Conservation (phyloP, 495 filamentous ascomycete genomes). For the Immersiella caudata region DNA sequence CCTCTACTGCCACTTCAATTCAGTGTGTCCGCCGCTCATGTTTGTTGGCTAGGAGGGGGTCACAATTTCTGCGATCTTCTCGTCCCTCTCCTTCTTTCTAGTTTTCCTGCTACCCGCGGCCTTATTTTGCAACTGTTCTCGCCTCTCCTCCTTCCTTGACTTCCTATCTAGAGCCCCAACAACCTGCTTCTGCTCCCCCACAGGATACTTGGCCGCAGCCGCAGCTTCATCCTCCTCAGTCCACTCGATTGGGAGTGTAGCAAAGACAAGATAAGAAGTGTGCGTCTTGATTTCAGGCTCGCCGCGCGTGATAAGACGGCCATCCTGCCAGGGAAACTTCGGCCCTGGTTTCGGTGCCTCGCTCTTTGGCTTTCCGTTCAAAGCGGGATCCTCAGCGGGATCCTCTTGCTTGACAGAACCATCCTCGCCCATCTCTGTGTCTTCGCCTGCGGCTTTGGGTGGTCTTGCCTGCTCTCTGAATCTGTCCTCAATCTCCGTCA, state of each 20-base stretch:
- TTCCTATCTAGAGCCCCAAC: slow-evolving; percentile 57
- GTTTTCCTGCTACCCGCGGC: slow-evolving; percentile 29
- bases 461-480: slow-evolving; percentile 56
- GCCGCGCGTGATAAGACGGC: slow-evolving; percentile 72
- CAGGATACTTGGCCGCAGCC: slow-evolving; percentile 63
- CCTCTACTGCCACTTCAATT: background rate
- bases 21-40: background rate
- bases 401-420: slow-evolving; percentile 34
- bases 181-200: slow-evolving; percentile 49
- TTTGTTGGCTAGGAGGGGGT: background rate
- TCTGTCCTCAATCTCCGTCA: slow-evolving; percentile 72
- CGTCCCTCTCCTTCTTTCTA: slow-evolving; percentile 35
- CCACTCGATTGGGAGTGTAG: slow-evolving; percentile 84
- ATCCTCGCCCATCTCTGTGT: slow-evolving; percentile 6
- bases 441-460: slow-evolving; percentile 19
- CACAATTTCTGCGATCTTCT: slow-evolving; percentile 27
- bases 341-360: slow-evolving; percentile 10
- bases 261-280: slow-evolving; percentile 94
- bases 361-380: slow-evolving; percentile 22
- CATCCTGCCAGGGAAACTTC: slow-evolving; percentile 57
- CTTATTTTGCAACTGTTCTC: slow-evolving; percentile 43
- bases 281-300: slow-evolving; percentile 93
- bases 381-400: slow-evolving; percentile 33
- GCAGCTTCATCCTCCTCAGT: slow-evolving; percentile 76
- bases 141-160: slow-evolving; percentile 51